Evolutionary conservation across 2,329 filamentous ascomycete genomes (phyloP).

Genomic region (Paracoccidioides brasiliensis): DNA sequence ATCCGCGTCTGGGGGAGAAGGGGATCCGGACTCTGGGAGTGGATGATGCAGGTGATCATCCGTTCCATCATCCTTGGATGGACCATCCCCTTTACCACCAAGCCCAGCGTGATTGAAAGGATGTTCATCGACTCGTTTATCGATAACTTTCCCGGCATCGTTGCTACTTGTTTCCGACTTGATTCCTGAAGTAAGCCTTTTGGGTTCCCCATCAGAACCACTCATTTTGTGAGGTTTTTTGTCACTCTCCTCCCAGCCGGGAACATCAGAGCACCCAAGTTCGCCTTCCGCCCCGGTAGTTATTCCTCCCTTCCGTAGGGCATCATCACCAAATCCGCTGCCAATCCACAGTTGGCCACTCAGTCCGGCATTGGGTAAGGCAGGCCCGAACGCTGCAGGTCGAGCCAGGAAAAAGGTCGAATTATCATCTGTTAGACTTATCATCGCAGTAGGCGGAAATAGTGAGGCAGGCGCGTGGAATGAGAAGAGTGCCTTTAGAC

Average conservation of each 20-base stretch:
- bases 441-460: slow-evolving; percentile 89
- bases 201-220: neutral
- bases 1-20: neutral
- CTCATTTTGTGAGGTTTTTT: slow-evolving; percentile 13
- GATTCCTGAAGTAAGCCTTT: neutral
- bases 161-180: neutral
- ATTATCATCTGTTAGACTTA: slow-evolving; percentile 94
- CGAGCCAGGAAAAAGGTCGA: slow-evolving; percentile 91
- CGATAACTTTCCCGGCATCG: neutral
- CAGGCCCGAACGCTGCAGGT: slow-evolving; percentile 83
- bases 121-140: neutral
- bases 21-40: slow-evolving; percentile 31
- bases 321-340: slow-evolving; percentile 77
- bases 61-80: slow-evolving; percentile 55
- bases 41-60: slow-evolving; percentile 68
- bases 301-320: slow-evolving; percentile 44
- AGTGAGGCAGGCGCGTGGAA: slow-evolving; percentile 69
- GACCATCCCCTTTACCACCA: slow-evolving; percentile 4
- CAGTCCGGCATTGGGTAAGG: slow-evolving; percentile 59
- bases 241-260: slow-evolving; percentile 62
- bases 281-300: slow-evolving; percentile 56
- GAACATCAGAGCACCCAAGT: slow-evolving; percentile 87
- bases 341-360: slow-evolving; percentile 90
- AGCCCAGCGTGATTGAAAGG: neutral
- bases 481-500: slow-evolving; percentile 49